phyloP scores from a whole-genome alignment of 257 asterid species.

The Rauvolfia tetraphylla region DNA sequence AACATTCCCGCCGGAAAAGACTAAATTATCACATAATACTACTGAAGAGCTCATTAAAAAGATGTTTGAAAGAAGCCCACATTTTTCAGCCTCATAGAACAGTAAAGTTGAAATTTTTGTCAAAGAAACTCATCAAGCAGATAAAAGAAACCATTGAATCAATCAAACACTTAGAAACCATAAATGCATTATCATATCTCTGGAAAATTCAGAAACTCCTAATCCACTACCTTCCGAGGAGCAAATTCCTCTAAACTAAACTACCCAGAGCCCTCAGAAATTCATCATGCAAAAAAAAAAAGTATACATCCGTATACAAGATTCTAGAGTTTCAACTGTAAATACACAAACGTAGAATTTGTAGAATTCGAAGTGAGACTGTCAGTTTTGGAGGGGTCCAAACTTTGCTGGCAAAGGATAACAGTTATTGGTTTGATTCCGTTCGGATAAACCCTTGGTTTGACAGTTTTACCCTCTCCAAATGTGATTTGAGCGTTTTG shows the following conservation, averaged over 20 bases:
- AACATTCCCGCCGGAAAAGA: constrained; percentile 34
- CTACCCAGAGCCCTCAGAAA: background rate
- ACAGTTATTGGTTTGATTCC: constrained; percentile 35
- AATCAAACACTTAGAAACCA: constrained; percentile 35
- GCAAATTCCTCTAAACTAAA: constrained; percentile 8
- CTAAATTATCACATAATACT: constrained; percentile 54
- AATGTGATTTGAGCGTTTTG: background rate
- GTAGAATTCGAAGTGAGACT: constrained; percentile 3
- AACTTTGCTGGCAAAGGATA: constrained; percentile 26
- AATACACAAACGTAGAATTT: background rate
- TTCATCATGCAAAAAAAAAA: background rate
- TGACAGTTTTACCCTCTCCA: constrained; percentile 8
- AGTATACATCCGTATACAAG: background rate
- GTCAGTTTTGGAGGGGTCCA: constrained; percentile 22
- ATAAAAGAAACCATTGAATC: constrained; percentile 30
- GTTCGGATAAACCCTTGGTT: constrained; percentile 32
- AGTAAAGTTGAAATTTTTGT: constrained; percentile 42
- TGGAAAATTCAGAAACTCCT: constrained; percentile 17
- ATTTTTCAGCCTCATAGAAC: constrained; percentile 56
- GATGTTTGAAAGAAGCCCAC: constrained; percentile 50
- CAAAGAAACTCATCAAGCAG: constrained; percentile 19
- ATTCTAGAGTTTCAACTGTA: background rate
- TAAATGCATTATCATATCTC: constrained; percentile 28
- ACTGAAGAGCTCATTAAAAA: constrained; percentile 89
- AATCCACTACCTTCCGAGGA: background rate